Percentiles rank a stretch among this genome's conserved stretches.
Evolutionary conservation across 106 monocot species (phyloP).

Genomic region (Acanthochlamys bracteata): DNA sequence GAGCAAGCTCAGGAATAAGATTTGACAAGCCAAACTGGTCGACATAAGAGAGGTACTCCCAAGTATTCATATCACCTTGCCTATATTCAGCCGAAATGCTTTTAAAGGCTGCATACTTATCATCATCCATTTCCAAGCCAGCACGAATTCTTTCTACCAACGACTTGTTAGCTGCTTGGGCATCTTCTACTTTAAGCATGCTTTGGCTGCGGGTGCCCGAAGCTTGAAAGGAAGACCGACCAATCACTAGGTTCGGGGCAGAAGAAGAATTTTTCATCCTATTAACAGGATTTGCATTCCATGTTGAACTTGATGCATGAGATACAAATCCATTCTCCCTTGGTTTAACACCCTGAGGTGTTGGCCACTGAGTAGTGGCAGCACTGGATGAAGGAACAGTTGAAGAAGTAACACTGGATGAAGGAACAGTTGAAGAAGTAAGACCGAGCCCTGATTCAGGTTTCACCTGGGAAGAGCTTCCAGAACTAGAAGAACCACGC

Average conservation of each 20-base stretch:
- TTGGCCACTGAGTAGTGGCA: constrained; percentile 9
- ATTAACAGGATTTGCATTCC: constrained; percentile 18
- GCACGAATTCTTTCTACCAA: constrained; percentile 65
- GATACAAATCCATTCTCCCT: constrained; percentile 26
- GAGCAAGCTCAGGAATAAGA: constrained; percentile 77
- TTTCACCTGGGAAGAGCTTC: neutral
- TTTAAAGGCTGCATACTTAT: constrained; percentile 64
- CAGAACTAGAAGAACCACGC: constrained; percentile 6
- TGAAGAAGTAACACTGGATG: constrained; percentile 1
- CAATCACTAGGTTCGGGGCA: constrained; percentile 33
- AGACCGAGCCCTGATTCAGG: neutral
- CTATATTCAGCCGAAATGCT: constrained; percentile 70
- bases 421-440: neutral
- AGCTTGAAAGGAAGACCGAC: constrained; percentile 4
- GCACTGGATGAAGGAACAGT: constrained; percentile 6
- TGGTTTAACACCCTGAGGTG: no score
- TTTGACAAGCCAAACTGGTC: constrained; percentile 83
- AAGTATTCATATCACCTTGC: constrained; percentile 40
- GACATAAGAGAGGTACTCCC: constrained; percentile 76
- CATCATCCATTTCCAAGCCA: constrained; percentile 54
- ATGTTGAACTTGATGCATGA: constrained; percentile 21
- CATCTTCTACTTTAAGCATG: constrained; percentile 20
- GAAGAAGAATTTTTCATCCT: constrained; percentile 56
- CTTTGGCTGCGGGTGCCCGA: neutral
- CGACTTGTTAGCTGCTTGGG: constrained; percentile 60